Evolutionary conservation across 164 flowering plant genomes (phyloP).

Genomic region (Sextonia rubra): DNA sequence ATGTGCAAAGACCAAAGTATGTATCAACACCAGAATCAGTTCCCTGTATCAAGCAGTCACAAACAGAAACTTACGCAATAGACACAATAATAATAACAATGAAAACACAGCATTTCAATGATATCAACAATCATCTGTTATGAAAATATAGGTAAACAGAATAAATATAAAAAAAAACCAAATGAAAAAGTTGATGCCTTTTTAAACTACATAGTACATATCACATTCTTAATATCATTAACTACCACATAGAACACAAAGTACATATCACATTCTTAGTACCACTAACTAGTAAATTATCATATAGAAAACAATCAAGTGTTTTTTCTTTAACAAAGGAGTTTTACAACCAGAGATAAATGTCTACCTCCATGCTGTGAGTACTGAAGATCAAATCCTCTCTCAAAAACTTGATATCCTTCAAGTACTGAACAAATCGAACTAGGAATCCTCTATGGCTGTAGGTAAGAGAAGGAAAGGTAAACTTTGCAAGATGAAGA

Average conservation of each 20-base stretch:
- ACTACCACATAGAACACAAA: too few relatives aligned
- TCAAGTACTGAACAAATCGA: constrained; percentile 62
- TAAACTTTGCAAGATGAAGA: background rate
- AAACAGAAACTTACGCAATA: background rate
- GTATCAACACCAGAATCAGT: constrained; percentile 97
- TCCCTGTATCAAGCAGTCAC: constrained; percentile 39
- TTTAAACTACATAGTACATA: background rate
- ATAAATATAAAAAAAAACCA: background rate
- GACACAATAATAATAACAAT: background rate
- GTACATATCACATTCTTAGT: too few relatives aligned
- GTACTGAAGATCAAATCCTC: constrained; percentile 85
- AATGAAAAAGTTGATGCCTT: background rate
- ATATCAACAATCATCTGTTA: background rate
- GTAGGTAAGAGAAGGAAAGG: constrained; percentile 17
- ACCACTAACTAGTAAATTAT: background rate
- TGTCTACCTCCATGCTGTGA: constrained; percentile 84
- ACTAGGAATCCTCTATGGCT: constrained; percentile 87
- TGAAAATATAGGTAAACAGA: background rate
- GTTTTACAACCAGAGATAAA: background rate
- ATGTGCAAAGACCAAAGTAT: constrained; percentile 96
- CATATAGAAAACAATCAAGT: background rate
- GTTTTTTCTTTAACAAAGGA: background rate
- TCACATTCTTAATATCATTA: too few relatives aligned
- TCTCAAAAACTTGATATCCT: constrained; percentile 73
- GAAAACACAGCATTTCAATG: background rate